phyloP scores from a whole-genome alignment of 345 rosid species.

The Eutrema yunnanense region DNA sequence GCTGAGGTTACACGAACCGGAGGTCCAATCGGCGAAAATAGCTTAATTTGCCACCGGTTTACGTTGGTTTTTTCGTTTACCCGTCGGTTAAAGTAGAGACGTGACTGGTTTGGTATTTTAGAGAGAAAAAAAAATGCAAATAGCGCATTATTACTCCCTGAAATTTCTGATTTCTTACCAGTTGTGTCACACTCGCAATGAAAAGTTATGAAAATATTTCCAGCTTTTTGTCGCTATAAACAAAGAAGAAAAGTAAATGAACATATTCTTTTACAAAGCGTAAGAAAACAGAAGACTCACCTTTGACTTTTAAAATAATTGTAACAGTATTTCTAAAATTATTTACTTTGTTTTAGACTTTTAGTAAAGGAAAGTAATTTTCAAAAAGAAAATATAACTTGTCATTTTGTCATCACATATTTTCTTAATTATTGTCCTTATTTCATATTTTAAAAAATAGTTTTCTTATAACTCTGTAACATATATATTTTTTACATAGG shows the following conservation, averaged over 20 bases:
- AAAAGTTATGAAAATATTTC: neutral
- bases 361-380: neutral
- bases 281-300: neutral
- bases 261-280: neutral
- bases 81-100: neutral
- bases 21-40: neutral
- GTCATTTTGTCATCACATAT: too few species aligned
- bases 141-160: neutral
- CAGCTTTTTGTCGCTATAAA: neutral
- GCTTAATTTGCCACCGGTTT: neutral
- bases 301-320: neutral
- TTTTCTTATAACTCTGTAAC: too few species aligned
- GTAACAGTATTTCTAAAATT: neutral
- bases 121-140: neutral
- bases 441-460: too few species aligned
- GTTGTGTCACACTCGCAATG: too few species aligned
- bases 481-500: too few species aligned
- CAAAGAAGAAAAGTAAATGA: neutral
- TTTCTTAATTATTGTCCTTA: too few species aligned
- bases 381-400: too few species aligned
- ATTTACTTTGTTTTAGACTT: neutral
- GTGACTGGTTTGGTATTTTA: neutral
- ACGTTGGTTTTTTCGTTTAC: neutral
- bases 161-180: neutral
- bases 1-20: constrained; percentile 1